phyloP scores from a whole-genome alignment of 345 rosid genomes.

The Combretum micranthum region DNA sequence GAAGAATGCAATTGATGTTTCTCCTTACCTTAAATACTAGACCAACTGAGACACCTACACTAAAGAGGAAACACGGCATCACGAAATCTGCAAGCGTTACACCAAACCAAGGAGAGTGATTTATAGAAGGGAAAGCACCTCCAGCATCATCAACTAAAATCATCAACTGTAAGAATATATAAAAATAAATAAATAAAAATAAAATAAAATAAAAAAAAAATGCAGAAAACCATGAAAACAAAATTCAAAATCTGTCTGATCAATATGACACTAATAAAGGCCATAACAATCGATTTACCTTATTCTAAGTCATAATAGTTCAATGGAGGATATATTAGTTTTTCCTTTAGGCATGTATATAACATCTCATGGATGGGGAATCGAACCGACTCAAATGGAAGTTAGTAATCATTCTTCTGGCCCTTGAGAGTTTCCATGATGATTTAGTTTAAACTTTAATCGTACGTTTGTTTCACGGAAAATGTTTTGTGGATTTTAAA shows the following conservation, averaged over 20 bases:
- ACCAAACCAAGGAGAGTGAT: slow-evolving; percentile 62
- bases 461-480: no score
- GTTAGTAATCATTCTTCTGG: no score
- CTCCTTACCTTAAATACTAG: slow-evolving; percentile 37
- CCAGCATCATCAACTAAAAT: slow-evolving; percentile 59
- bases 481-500: no score
- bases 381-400: no score
- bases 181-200: no score
- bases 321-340: no score
- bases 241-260: not conserved
- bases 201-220: not conserved
- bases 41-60: slow-evolving; percentile 45
- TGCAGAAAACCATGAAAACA: not conserved
- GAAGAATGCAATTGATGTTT: not conserved
- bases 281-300: no score
- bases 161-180: slow-evolving; percentile 37
- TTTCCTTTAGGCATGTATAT: no score
- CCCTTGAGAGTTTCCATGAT: no score
- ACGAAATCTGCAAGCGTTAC: slow-evolving; percentile 53
- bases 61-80: slow-evolving; percentile 56
- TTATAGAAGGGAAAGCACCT: slow-evolving; percentile 51
- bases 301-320: no score
- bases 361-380: no score
- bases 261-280: not conserved
- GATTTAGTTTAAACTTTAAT: no score